Evolutionary conservation across 75 land plant species (phyloP).

Genomic region (Isoetes taiwanensis): DNA sequence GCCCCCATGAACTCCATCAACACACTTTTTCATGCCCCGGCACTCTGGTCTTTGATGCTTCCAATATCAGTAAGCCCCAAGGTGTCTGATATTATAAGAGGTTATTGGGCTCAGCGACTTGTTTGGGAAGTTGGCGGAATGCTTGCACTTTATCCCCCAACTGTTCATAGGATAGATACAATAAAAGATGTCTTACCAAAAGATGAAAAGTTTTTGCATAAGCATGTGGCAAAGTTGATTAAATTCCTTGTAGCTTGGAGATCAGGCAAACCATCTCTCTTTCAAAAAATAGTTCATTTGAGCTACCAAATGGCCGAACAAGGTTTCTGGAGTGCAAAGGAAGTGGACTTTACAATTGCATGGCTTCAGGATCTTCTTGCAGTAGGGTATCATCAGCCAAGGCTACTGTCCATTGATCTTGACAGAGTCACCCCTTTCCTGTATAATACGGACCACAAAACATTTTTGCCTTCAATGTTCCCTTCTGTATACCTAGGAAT

Average conservation of each 20-base stretch:
- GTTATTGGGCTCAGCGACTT: conserved; percentile 92
- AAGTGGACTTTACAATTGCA: conserved; percentile 65
- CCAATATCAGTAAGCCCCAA: conserved; percentile 74
- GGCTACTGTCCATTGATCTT: conserved; percentile 54
- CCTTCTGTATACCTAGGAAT: conserved; percentile 87
- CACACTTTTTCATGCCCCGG: conserved; percentile 64
- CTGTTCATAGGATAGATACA: conserved; percentile 42
- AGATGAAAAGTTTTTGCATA: conserved; percentile 87
- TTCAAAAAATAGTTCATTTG: conserved; percentile 65
- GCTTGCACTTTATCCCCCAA: conserved; percentile 80
- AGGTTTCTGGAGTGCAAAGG: conserved; percentile 75
- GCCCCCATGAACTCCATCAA: conserved; percentile 85
- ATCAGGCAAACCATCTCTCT: conserved; percentile 48
- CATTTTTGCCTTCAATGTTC: conserved; percentile 67
- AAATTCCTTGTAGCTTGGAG: conserved; percentile 72
- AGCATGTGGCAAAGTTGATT: conserved; percentile 53
- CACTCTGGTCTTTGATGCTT: conserved; percentile 87
- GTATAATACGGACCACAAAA: conserved; percentile 54
- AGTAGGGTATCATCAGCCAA: conserved; percentile 86
- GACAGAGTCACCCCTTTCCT: conserved; percentile 35
- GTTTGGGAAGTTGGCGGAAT: conserved; percentile 92
- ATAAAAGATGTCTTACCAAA: conserved; percentile 46
- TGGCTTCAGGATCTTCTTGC: conserved; percentile 92
- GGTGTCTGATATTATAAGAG: conserved; percentile 82
- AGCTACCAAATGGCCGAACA: conserved; percentile 78